These are phyloP conservation scores for Fusarium incarnatum DNA, from an alignment of 2,329 filamentous ascomycete genomes.

Conservation along the genomic window DNA sequence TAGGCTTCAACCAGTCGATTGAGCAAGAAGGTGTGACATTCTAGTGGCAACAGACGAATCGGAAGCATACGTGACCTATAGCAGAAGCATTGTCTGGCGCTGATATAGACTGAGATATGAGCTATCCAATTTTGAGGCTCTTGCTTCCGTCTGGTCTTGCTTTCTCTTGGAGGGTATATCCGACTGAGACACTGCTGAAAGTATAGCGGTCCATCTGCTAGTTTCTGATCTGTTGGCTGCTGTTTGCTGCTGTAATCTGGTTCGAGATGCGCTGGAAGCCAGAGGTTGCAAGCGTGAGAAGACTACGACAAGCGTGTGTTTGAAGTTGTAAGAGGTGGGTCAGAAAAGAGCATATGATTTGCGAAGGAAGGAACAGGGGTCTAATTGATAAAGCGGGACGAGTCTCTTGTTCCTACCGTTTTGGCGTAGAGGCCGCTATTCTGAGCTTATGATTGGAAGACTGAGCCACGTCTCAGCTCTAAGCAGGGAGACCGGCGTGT, in stretches of 20 bases:
- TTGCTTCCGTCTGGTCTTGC: conserved; percentile 8
- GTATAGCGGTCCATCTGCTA: conserved; percentile 6
- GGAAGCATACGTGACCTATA: conserved; percentile 21
- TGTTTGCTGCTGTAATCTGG: conserved; percentile 21
- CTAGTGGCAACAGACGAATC: conserved; percentile 22
- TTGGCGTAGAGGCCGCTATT: conserved; percentile 38
- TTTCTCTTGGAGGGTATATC: conserved; percentile 39
- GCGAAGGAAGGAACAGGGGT: conserved; percentile 29
- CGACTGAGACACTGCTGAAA: conserved; percentile 6
- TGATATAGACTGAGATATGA: conserved; percentile 33
- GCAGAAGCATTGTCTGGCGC: conserved; percentile 16
- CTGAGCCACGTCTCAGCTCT: conserved; percentile 21
- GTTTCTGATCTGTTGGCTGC: conserved; percentile 22
- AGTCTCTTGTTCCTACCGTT: conserved; percentile 38
- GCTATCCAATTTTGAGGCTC: conserved; percentile 22
- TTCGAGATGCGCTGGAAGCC: conserved; percentile 20
- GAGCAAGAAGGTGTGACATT: conserved; percentile 21
- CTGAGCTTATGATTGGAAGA: conserved; percentile 27
- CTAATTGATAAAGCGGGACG: conserved; percentile 39
- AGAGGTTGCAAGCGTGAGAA: conserved; percentile 27
- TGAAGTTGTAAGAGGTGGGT: conserved; percentile 44
- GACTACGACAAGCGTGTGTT: conserved; percentile 44
- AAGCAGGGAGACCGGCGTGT: conserved; percentile 46
- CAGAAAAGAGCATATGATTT: conserved; percentile 39
- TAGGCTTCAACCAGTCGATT: conserved; percentile 19